These are phyloP conservation scores for Orobanche coerulescens DNA, from an alignment of 257 asterid genomes.

Conservation along the genomic window DNA sequence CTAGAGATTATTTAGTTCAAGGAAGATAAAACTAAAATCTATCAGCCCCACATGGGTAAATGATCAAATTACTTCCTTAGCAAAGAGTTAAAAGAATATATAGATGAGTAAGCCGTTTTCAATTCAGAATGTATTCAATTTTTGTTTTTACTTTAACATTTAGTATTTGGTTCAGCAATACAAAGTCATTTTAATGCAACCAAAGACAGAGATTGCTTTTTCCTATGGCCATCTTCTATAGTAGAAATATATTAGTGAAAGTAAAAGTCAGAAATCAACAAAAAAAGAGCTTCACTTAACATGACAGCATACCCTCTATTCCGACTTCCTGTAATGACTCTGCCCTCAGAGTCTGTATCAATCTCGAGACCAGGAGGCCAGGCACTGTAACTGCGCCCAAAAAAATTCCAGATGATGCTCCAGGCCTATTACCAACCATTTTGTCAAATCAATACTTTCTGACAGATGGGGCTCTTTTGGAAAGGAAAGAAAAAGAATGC, in stretches of 20 bases:
- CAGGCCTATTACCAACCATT: constrained; percentile 50
- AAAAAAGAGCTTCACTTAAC: not conserved
- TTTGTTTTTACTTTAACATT: not conserved
- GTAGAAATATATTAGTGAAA: not conserved
- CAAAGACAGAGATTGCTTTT: not conserved
- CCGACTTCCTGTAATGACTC: constrained; percentile 33
- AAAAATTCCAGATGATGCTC: constrained; percentile 80
- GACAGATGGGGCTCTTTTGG: not conserved
- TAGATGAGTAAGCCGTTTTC: not conserved
- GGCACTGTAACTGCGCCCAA: constrained; percentile 86
- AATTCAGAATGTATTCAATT: not conserved
- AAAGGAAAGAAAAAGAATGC: not conserved
- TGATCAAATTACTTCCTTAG: constrained; percentile 8
- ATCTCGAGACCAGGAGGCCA: constrained; percentile 63
- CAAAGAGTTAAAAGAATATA: not conserved
- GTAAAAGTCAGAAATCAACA: not conserved
- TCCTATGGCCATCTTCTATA: not conserved
- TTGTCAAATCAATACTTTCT: not conserved
- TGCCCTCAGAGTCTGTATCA: constrained; percentile 66
- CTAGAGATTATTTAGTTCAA: constrained; percentile 7
- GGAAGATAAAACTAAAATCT: not conserved
- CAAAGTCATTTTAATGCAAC: not conserved
- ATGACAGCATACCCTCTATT: constrained; percentile 37
- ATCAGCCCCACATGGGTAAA: not conserved
- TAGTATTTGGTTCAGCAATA: not conserved